phyloP scores from a whole-genome alignment of 148 eudicot species.

The Polygonum aviculare region DNA sequence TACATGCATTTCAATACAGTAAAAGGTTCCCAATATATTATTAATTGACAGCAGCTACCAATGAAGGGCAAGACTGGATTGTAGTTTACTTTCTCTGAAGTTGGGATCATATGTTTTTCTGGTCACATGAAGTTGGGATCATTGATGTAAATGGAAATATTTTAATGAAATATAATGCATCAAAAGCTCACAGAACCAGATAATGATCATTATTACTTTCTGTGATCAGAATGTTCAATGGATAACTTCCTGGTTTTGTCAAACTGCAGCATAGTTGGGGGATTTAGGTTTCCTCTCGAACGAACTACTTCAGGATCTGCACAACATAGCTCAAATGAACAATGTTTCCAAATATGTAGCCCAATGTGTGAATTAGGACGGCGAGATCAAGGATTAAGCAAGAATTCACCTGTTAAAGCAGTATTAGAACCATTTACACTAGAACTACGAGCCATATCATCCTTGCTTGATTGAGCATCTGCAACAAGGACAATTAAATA shows the following conservation, averaged over 20 bases:
- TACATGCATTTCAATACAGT: background rate
- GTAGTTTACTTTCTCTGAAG: background rate
- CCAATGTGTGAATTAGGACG: background rate
- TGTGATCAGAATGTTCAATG: constrained; percentile 61
- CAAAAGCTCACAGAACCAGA: background rate
- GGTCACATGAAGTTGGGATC: background rate
- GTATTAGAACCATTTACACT: constrained; percentile 32
- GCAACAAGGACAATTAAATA: constrained; percentile 6
- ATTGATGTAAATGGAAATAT: constrained; percentile 4
- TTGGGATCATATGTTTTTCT: background rate
- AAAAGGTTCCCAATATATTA: background rate
- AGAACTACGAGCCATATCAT: constrained; percentile 34
- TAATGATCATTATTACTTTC: constrained; percentile 40
- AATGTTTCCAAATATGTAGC: background rate
- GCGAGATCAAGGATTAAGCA: background rate
- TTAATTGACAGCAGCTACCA: background rate
- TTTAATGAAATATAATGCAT: background rate
- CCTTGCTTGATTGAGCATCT: constrained; percentile 44
- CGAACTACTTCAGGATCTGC: constrained; percentile 75
- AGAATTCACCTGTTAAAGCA: constrained; percentile 27
- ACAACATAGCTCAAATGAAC: constrained; percentile 9
- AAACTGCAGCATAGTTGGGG: constrained; percentile 61
- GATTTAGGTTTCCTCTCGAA: constrained; percentile 53
- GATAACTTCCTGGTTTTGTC: constrained; percentile 85
- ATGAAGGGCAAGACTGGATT: background rate